Percentiles rank a stretch among this genome's conserved stretches.
phyloP scores from a whole-genome alignment of 176 grass and related monocot genomes.

The Sorghum bicolor region Sorghum_bicolor_NCBIv3 NC_012870.2:55997501-55998000 shows the following conservation, averaged over 20 bases:
- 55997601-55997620: not conserved
- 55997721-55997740: not conserved
- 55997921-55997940: not conserved
- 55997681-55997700: not conserved
- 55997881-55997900: conserved; percentile 36
- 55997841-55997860: conserved; percentile 41
- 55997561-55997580: not conserved
- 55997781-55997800: conserved; percentile 34
- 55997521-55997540: not conserved
- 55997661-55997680: not conserved
- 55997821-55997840: conserved; percentile 59
- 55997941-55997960: not conserved
- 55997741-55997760: not conserved
- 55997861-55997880: conserved; percentile 70
- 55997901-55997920: conserved; percentile 3
- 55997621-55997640: not conserved
- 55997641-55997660: not conserved
- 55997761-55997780: not conserved
- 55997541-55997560: not conserved
- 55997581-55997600: too few species aligned
- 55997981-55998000: conserved; percentile 10
- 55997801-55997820: conserved; percentile 48
- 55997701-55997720: not conserved
- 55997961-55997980: not conserved
- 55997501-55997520: not conserved